These are phyloP conservation scores for Dryas alaskensis DNA, from an alignment of 306 rosid species.

Conservation along the genomic window DNA sequence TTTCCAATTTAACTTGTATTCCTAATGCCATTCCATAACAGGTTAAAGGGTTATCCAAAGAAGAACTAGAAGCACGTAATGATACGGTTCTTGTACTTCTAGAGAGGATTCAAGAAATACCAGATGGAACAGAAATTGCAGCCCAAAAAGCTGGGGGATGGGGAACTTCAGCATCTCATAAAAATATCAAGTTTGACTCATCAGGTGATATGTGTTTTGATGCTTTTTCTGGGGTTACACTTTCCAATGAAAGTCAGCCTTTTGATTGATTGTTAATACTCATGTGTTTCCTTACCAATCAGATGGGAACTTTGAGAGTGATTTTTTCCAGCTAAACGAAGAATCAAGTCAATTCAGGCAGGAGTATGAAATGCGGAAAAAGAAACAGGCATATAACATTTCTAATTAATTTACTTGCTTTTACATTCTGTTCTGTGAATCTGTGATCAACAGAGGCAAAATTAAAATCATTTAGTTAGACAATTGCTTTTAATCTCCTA, in stretches of 20 bases:
- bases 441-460: neutral
- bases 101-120: constrained; percentile 77
- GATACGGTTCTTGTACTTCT: constrained; percentile 64
- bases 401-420: constrained; percentile 23
- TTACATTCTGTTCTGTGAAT: neutral
- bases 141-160: constrained; percentile 48
- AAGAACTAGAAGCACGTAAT: constrained; percentile 54
- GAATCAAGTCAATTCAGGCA: constrained; percentile 68
- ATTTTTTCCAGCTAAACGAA: constrained; percentile 58
- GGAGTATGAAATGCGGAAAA: constrained; percentile 82
- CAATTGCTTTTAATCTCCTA: constrained; percentile 3
- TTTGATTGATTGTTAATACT: constrained; percentile 7
- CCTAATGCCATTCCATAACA: constrained; percentile 28
- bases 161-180: constrained; percentile 39
- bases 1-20: constrained; percentile 9
- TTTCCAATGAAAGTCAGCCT: constrained; percentile 10
- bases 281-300: constrained; percentile 19
- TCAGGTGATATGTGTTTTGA: constrained; percentile 40
- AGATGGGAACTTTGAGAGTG: constrained; percentile 47
- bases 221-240: neutral
- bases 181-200: constrained; percentile 60
- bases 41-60: constrained; percentile 76
- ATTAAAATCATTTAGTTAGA: constrained; percentile 8
- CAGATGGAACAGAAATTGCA: constrained; percentile 58
- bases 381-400: constrained; percentile 67